Conservation (phyloP, 768 basidiomycete species). For the Leccinellum luteum region DNA sequence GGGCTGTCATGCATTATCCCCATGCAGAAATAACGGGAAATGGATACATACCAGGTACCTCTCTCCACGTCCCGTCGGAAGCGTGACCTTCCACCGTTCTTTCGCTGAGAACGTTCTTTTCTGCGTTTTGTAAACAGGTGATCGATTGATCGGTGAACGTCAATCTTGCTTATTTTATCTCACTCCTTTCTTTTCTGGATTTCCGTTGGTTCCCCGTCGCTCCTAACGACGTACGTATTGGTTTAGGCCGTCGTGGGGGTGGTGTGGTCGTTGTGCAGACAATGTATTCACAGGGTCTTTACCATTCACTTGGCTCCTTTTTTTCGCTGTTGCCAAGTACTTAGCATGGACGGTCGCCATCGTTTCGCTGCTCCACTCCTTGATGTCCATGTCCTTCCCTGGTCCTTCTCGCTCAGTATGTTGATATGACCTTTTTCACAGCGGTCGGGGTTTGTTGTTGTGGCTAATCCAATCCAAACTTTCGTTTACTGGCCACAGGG, state of each 20-base stretch:
- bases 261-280: not conserved
- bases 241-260: not conserved
- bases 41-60: not conserved
- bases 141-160: too few relatives aligned
- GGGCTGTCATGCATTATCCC: not conserved
- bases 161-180: not conserved
- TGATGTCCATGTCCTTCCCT: too few relatives aligned
- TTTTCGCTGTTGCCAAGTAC: not conserved
- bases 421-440: too few relatives aligned
- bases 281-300: not conserved
- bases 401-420: too few relatives aligned
- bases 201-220: not conserved
- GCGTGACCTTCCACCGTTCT: too few relatives aligned
- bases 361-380: too few relatives aligned
- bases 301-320: not conserved
- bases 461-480: not conserved
- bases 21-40: not conserved
- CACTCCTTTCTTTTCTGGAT: not conserved
- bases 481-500: not conserved
- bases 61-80: too few relatives aligned
- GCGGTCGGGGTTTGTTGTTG: too few relatives aligned
- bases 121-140: too few relatives aligned
- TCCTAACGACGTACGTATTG: not conserved
- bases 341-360: too few relatives aligned
- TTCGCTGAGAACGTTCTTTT: too few relatives aligned